Evolutionary conservation across 2,329 filamentous ascomycete species (phyloP), one percentile per base, ranked within the genome.

Genomic region (Claviceps cyperi): DNA sequence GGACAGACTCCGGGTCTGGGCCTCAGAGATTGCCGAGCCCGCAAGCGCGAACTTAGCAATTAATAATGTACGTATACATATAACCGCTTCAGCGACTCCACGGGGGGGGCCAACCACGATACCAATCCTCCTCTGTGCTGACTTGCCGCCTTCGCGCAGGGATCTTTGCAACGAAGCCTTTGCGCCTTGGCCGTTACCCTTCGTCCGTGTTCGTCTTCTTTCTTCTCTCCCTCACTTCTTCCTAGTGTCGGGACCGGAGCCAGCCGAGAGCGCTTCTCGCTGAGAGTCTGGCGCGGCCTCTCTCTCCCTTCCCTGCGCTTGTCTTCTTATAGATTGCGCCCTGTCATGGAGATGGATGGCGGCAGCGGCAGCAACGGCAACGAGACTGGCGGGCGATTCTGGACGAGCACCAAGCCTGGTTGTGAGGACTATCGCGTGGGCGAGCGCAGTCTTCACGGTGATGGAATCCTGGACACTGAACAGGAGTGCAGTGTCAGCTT

Each of bases 401-500:
- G 61, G 61, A 58, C 57, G 51, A 47, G 52, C 50, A 65, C 61
- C 48, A 60, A 62, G 51, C 54, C 61, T 7, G 57, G 55, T 17
- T 62, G 61, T 2, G 57, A 57, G 38, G 59, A 64, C 51, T 59
- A 58, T 43, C 57, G 51, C 21, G 54, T 64, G n/a, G 54, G 43
- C 17, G 56, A 62, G 45, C 60, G 58, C 9, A 17, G 50, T 32
- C 43, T 50, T 37, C 56, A 56, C 43, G 55, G 54, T 43, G 43
- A 53, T 47, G 50, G 47, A 14, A 54, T 48, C 32, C 52, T 51
- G 22, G 58, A 59, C 21, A 54, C 38, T 22, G 59, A 58, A 13
- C 54, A 51, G 39, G 55, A 56, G 11, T 22, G 38, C 22, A 44
- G 45, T 14, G 37, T 13, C 46, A 56, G 61, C 28, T 32, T 32